Percentiles rank a stretch among this genome's conserved stretches.
phyloP scores from a whole-genome alignment of 1,139 yeast genomes.

The Chernovozyma sophiae-reginae region DNA sequence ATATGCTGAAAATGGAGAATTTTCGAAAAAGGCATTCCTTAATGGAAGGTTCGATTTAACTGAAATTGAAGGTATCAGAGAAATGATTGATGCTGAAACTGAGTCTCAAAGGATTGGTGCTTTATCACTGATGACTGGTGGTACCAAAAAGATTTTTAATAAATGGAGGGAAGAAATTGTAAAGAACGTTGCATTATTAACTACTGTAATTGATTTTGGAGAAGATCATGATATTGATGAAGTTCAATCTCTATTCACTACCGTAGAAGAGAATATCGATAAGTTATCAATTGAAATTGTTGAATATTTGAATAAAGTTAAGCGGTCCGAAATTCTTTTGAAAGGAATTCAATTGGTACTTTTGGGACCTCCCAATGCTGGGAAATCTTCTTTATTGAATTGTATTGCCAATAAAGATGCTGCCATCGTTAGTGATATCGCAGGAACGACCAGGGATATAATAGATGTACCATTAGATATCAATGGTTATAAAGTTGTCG shows the following conservation, averaged over 20 bases:
- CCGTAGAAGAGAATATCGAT: slow-evolving; percentile 43
- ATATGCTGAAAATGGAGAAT: slow-evolving; percentile 92
- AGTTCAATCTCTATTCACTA: slow-evolving; percentile 42
- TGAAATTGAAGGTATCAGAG: slow-evolving; percentile 86
- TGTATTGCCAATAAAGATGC: slow-evolving; percentile 71
- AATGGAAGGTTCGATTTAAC: slow-evolving; percentile 71
- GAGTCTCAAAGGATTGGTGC: slow-evolving; percentile 82
- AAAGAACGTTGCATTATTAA: slow-evolving; percentile 63
- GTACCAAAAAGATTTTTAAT: slow-evolving; percentile 49
- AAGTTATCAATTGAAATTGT: slow-evolving; percentile 42
- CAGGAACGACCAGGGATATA: slow-evolving; percentile 93
- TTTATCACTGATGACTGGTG: slow-evolving; percentile 67
- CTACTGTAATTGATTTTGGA: slow-evolving; percentile 94
- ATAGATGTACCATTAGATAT: slow-evolving; percentile 80
- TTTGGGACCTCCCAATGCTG: slow-evolving; percentile 95
- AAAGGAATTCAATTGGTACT: slow-evolving; percentile 72
- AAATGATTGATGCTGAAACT: slow-evolving; percentile 90
- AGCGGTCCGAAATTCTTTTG: slow-evolving; percentile 60
- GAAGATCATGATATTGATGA: slow-evolving; percentile 86
- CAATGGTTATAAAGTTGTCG: slow-evolving; percentile 74
- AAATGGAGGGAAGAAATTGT: slow-evolving; percentile 69
- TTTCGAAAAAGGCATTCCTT: slow-evolving; percentile 75
- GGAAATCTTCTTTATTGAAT: slow-evolving; percentile 84
- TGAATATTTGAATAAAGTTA: slow-evolving; percentile 46
- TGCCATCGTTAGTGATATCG: slow-evolving; percentile 86